Evolutionary conservation across 2,329 filamentous ascomycete species (phyloP).

Genomic region (Colletotrichum zoysiae): DNA sequence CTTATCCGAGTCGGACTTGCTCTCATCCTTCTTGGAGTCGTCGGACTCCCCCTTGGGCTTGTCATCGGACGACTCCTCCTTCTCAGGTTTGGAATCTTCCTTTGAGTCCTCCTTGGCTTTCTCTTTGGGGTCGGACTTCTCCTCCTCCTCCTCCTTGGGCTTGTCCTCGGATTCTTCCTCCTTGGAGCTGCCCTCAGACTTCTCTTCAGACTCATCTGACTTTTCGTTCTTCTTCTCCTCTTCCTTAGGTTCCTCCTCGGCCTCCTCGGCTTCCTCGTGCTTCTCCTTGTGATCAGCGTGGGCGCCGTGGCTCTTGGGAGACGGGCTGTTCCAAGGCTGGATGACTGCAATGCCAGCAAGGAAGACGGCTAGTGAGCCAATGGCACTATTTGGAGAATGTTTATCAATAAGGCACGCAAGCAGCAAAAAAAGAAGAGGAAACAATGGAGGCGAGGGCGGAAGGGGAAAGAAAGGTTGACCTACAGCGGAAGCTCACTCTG

Average conservation of each 20-base stretch:
- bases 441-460: too few species aligned
- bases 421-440: not conserved
- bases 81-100: slow-evolving; percentile 40
- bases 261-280: slow-evolving; percentile 41
- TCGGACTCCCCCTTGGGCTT: slow-evolving; percentile 41
- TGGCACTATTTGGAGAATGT: slow-evolving; percentile 5
- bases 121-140: slow-evolving; percentile 38
- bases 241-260: slow-evolving; percentile 24
- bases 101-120: slow-evolving; percentile 36
- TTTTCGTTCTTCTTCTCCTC: slow-evolving; percentile 35
- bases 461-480: not conserved
- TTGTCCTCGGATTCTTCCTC: slow-evolving; percentile 46
- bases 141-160: slow-evolving; percentile 39
- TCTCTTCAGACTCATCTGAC: slow-evolving; percentile 30
- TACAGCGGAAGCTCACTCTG: slow-evolving; percentile 40
- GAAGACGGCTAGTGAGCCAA: slow-evolving; percentile 30
- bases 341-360: slow-evolving; percentile 35
- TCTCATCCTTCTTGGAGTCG: slow-evolving; percentile 40
- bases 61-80: slow-evolving; percentile 42
- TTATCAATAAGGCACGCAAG: not conserved
- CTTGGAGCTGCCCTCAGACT: not conserved
- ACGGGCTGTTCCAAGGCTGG: slow-evolving; percentile 31
- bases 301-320: slow-evolving; percentile 28
- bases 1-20: slow-evolving; percentile 41
- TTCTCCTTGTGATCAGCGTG: slow-evolving; percentile 24